These are phyloP conservation scores for Lasiosphaeriaceae sp. DNA, from an alignment of 495 filamentous ascomycete species.

Conservation along the genomic window DNA sequence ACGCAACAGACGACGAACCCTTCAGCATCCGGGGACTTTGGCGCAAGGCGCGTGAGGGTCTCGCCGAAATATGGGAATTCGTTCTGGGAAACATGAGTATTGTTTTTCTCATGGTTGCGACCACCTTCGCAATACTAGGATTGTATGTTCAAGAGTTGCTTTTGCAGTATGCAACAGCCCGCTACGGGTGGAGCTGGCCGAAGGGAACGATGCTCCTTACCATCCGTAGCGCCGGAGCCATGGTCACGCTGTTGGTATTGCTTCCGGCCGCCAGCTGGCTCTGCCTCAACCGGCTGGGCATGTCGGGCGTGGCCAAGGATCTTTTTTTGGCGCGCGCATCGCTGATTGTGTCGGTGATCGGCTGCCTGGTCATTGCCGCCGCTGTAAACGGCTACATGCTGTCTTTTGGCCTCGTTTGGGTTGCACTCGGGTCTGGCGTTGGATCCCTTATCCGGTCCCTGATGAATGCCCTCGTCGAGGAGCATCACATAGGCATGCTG, in stretches of 20 bases:
- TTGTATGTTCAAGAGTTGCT: constrained; percentile 25
- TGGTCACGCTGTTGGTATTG: constrained; percentile 22
- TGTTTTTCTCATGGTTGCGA: constrained; percentile 22
- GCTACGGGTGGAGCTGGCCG: constrained; percentile 30
- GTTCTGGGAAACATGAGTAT: constrained; percentile 19
- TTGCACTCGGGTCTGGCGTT: constrained; percentile 22
- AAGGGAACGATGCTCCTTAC: constrained; percentile 24
- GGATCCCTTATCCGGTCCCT: constrained; percentile 19
- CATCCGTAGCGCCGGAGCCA: constrained; percentile 20
- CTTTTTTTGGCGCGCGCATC: constrained; percentile 22
- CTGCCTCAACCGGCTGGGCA: constrained; percentile 15
- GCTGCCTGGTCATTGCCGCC: constrained; percentile 16
- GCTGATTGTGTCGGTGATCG: constrained; percentile 11
- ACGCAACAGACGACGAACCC: neutral
- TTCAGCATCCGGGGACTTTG: neutral
- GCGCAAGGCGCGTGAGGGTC: constrained; percentile 10
- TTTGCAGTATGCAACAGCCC: constrained; percentile 31
- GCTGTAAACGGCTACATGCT: constrained; percentile 19
- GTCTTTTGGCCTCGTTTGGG: constrained; percentile 17
- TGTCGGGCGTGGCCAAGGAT: constrained; percentile 23
- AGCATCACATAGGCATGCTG: constrained; percentile 29
- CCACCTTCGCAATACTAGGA: constrained; percentile 22
- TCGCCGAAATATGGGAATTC: constrained; percentile 20
- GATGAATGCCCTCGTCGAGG: constrained; percentile 30
- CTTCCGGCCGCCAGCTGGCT: constrained; percentile 24